Conservation (phyloP, 192 early-diverging fungal species). For the Entomortierella chlamydospora region DNA sequence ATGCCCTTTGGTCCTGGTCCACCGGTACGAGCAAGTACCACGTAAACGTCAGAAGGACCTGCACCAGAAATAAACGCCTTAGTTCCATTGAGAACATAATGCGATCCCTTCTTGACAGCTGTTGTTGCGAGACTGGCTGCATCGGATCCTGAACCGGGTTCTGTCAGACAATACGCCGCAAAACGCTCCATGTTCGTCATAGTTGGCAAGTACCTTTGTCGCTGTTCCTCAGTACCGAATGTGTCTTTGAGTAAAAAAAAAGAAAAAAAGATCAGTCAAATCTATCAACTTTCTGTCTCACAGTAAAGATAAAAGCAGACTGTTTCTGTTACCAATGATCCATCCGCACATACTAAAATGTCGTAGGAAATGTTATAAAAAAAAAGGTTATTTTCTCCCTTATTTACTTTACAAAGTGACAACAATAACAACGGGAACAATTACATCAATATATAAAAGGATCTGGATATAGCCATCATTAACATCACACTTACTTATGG, state of each 20-base stretch:
- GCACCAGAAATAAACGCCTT: constrained; percentile 92
- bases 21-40: constrained; percentile 70
- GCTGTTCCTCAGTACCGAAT: constrained; percentile 59
- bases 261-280: neutral
- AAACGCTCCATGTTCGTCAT: constrained; percentile 81
- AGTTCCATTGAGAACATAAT: constrained; percentile 86
- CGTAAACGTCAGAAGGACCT: constrained; percentile 62
- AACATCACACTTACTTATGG: constrained; percentile 62
- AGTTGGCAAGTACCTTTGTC: constrained; percentile 76
- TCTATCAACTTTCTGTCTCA: too few relatives aligned
- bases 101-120: constrained; percentile 87
- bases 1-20: constrained; percentile 65
- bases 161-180: constrained; percentile 92
- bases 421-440: too few relatives aligned
- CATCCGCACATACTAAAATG: constrained; percentile 59
- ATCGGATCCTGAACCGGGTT: constrained; percentile 87
- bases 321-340: constrained; percentile 60
- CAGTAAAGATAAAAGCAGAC: too few relatives aligned
- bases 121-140: constrained; percentile 72
- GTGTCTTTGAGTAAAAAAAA: neutral
- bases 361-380: too few relatives aligned
- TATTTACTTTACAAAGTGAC: too few relatives aligned
- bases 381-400: too few relatives aligned
- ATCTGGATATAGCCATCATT: too few relatives aligned
- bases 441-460: too few relatives aligned